Evolutionary conservation across 1,284 basidiomycete genomes (phyloP).

Genomic region (Pterulicium gracile): DNA sequence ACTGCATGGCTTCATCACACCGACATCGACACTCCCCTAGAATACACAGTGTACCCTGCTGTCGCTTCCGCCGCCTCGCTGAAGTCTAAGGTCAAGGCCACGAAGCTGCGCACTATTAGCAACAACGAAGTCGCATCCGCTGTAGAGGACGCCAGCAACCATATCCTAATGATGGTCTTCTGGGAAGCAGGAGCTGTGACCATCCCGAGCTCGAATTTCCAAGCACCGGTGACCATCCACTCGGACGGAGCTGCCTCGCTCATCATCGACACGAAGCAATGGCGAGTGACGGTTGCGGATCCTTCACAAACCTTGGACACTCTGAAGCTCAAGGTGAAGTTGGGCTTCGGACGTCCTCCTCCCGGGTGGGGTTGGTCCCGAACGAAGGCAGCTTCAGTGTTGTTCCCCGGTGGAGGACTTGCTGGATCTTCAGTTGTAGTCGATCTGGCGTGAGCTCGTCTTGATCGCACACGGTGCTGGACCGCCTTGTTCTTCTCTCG

Average conservation of each 20-base stretch:
- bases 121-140: not conserved
- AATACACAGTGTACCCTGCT: slow-evolving; percentile 33
- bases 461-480: too few species aligned
- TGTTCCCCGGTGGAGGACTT: not conserved
- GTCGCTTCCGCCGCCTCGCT: not conserved
- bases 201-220: slow-evolving; percentile 12
- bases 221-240: slow-evolving; percentile 2
- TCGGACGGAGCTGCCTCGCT: slow-evolving; percentile 21
- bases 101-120: not conserved
- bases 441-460: too few species aligned
- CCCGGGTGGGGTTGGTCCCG: not conserved
- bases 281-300: slow-evolving; percentile 29
- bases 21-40: slow-evolving; percentile 14
- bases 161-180: not conserved
- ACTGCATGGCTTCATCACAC: slow-evolving; percentile 29
- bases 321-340: not conserved
- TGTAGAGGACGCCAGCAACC: not conserved
- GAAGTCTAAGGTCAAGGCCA: not conserved
- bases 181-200: slow-evolving; percentile 14
- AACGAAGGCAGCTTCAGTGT: not conserved
- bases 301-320: slow-evolving; percentile 21
- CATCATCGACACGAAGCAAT: slow-evolving; percentile 21
- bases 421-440: not conserved
- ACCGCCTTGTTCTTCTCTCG: too few species aligned
- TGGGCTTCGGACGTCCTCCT: not conserved